These are phyloP conservation scores for Candida railenensis DNA, from an alignment of 805 yeast species.

Conservation along the genomic window DNA sequence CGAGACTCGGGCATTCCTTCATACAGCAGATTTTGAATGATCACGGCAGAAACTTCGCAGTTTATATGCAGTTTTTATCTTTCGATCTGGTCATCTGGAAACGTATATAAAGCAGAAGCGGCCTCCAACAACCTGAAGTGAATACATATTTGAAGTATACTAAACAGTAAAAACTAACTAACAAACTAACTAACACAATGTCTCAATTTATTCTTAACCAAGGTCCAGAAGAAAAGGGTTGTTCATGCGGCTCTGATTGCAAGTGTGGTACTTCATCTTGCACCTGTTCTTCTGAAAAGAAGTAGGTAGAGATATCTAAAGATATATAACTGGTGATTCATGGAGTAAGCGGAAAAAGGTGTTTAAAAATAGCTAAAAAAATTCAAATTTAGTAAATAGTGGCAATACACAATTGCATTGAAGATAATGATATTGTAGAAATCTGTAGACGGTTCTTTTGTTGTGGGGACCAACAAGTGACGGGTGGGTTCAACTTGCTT, in stretches of 20 bases:
- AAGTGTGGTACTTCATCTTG: slow-evolving; percentile 10
- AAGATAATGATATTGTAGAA: too few relatives aligned
- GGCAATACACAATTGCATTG: too few relatives aligned
- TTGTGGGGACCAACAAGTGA: too few relatives aligned
- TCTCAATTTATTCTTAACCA: slow-evolving; percentile 1
- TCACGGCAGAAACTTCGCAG: not conserved
- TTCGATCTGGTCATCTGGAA: not conserved
- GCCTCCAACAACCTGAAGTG: not conserved
- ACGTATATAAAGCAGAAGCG: not conserved
- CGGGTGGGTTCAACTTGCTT: too few relatives aligned
- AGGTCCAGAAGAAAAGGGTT: slow-evolving; percentile 12
- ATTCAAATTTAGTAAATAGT: too few relatives aligned
- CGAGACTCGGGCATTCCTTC: not conserved
- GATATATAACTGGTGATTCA: too few relatives aligned
- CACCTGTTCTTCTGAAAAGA: slow-evolving; percentile 5
- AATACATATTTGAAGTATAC: not conserved
- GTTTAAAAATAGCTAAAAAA: too few relatives aligned
- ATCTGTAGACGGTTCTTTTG: too few relatives aligned
- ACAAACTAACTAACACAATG: not conserved
- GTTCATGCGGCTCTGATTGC: slow-evolving; percentile 20
- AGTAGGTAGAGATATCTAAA: slow-evolving; percentile 1
- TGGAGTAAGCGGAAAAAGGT: too few relatives aligned
- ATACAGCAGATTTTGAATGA: not conserved
- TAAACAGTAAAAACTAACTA: not conserved
- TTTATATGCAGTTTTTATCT: not conserved